These are phyloP conservation scores for Podospora australis DNA, from an alignment of 495 filamentous ascomycete genomes.

Conservation along the genomic window DNA sequence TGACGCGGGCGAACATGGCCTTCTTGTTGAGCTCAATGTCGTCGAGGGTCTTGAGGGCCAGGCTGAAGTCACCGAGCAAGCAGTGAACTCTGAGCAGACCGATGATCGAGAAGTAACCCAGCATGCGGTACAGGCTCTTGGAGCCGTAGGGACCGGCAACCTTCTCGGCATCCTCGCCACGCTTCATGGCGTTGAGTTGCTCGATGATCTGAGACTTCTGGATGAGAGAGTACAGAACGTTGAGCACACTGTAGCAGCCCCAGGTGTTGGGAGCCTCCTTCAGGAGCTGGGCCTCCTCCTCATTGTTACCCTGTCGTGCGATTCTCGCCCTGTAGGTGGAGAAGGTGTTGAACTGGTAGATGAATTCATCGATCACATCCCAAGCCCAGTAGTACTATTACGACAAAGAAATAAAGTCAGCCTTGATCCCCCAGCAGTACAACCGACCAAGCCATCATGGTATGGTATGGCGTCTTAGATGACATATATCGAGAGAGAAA, in stretches of 20 bases:
- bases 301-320: conserved; percentile 74
- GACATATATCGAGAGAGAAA: conserved; percentile 12
- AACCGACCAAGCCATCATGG: too few species aligned
- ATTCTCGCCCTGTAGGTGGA: conserved; percentile 90
- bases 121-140: conserved; percentile 90
- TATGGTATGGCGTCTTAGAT: too few species aligned
- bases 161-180: conserved; percentile 74
- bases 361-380: conserved; percentile 99
- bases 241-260: conserved; percentile 99
- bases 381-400: conserved; percentile 95
- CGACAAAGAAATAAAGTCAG: conserved; percentile 13
- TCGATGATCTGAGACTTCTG: conserved; percentile 96
- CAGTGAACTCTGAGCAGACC: conserved; percentile 94
- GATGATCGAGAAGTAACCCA: conserved; percentile 98
- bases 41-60: conserved; percentile 96
- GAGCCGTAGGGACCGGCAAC: conserved; percentile 93
- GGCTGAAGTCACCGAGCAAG: conserved; percentile 93
- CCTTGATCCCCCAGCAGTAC: not conserved
- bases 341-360: conserved; percentile 99
- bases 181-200: conserved; percentile 90
- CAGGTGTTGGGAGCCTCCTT: conserved; percentile 97
- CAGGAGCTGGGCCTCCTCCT: conserved; percentile 84
- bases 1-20: conserved; percentile 98
- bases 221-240: conserved; percentile 98
- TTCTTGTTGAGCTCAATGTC: conserved; percentile 99